phyloP scores from a whole-genome alignment of 2,329 filamentous ascomycete genomes.

The Phaeosphaeria sp. region DNA sequence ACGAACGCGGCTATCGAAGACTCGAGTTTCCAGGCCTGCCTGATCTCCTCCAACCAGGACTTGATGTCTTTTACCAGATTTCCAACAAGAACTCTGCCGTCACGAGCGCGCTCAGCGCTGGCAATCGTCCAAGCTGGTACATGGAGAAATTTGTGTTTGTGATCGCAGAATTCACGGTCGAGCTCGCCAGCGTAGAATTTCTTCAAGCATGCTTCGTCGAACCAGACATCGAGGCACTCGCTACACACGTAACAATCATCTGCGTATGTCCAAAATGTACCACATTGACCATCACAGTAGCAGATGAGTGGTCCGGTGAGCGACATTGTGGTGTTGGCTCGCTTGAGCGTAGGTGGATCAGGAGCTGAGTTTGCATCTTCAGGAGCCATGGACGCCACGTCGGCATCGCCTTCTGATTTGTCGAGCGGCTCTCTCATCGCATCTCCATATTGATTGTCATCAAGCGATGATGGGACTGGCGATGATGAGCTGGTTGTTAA shows the following conservation, averaged over 20 bases:
- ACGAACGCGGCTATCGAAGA: neutral
- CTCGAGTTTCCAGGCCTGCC: neutral
- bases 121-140: neutral
- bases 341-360: neutral
- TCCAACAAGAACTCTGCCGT: neutral
- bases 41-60: neutral
- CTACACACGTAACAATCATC: neutral
- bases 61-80: neutral
- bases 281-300: neutral
- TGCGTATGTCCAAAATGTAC: neutral
- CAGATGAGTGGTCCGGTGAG: neutral
- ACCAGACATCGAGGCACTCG: neutral
- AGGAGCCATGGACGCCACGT: neutral
- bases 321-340: neutral
- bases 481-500: neutral
- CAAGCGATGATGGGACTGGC: neutral
- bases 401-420: neutral
- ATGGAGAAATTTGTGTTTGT: neutral
- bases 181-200: neutral
- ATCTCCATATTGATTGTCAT: neutral
- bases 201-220: neutral
- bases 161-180: neutral
- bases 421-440: neutral
- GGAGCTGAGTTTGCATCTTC: neutral
- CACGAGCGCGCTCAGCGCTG: neutral